Evolutionary conservation across 768 basidiomycete genomes (phyloP).

Genomic region (Neoboletus subvelutipes): DNA sequence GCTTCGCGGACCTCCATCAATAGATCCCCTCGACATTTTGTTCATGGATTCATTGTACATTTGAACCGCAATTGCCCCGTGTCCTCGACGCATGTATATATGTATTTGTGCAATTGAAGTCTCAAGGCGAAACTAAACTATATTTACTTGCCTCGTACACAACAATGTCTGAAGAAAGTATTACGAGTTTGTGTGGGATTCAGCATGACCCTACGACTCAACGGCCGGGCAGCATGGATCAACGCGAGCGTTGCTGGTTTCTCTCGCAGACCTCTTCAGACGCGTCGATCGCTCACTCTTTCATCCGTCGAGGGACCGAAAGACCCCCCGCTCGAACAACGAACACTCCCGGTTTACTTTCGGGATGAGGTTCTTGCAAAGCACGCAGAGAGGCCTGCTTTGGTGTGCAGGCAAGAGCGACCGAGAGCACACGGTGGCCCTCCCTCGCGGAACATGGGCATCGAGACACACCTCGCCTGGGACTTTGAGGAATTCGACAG

Average conservation of each 20-base stretch:
- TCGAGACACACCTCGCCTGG: constrained; percentile 63
- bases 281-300: constrained; percentile 36
- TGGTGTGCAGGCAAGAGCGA: constrained; percentile 62
- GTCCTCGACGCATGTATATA: background rate
- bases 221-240: background rate
- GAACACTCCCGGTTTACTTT: constrained; percentile 66
- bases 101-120: background rate
- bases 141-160: background rate
- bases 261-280: constrained; percentile 7
- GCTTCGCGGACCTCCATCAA: background rate
- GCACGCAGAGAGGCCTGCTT: constrained; percentile 52
- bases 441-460: constrained; percentile 46
- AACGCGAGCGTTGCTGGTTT: background rate
- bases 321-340: constrained; percentile 51
- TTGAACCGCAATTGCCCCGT: constrained; percentile 1
- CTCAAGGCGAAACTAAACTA: background rate
- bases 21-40: constrained; percentile 13
- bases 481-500: constrained; percentile 67
- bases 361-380: constrained; percentile 50
- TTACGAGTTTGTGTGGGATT: background rate
- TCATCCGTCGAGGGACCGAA: constrained; percentile 59
- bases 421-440: constrained; percentile 64
- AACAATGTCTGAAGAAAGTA: background rate
- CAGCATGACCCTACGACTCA: constrained; percentile 8
- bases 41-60: constrained; percentile 20